These are phyloP conservation scores for Fusarium verrucosum DNA, from an alignment of 2,329 filamentous ascomycete species.

Conservation along the genomic window DNA sequence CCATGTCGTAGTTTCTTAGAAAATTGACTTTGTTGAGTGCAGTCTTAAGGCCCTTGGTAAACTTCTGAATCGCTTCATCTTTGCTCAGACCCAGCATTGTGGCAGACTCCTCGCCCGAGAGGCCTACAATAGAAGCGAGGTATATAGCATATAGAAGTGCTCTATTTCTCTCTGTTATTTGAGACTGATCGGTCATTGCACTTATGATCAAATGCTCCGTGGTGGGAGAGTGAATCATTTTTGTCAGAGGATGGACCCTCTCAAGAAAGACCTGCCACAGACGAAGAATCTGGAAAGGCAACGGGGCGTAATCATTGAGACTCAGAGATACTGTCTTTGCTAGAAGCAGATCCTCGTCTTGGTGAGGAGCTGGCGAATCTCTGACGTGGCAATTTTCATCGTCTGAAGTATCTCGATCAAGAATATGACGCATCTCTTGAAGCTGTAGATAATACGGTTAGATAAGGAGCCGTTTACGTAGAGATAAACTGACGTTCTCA, in stretches of 20 bases:
- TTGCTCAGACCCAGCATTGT: neutral
- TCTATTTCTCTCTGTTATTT: neutral
- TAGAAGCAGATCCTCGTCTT: constrained; percentile 7
- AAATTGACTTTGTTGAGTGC: constrained; percentile 11
- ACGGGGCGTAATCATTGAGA: neutral
- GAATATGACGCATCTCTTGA: constrained; percentile 13
- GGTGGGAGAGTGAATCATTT: constrained; percentile 8
- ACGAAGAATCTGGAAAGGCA: constrained; percentile 6
- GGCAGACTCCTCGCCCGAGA: neutral
- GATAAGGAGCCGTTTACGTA: neutral
- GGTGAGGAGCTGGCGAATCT: neutral
- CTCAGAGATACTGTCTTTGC: neutral
- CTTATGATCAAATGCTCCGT: neutral
- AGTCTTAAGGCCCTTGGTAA: constrained; percentile 5
- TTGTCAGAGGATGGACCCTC: constrained; percentile 6
- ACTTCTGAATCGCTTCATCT: neutral
- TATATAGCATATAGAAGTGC: constrained; percentile 4
- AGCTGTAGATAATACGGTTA: neutral
- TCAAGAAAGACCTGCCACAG: constrained; percentile 15
- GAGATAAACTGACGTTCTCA: neutral
- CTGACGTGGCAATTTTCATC: neutral
- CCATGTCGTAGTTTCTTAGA: constrained; percentile 7
- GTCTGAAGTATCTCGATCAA: constrained; percentile 14
- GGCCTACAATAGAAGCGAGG: neutral
- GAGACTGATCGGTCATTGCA: constrained; percentile 2